Evolutionary conservation across 441 rosid species (phyloP), one percentile per base, ranked within the genome.

Genomic region (Arabidopsis lyrata): DNA sequence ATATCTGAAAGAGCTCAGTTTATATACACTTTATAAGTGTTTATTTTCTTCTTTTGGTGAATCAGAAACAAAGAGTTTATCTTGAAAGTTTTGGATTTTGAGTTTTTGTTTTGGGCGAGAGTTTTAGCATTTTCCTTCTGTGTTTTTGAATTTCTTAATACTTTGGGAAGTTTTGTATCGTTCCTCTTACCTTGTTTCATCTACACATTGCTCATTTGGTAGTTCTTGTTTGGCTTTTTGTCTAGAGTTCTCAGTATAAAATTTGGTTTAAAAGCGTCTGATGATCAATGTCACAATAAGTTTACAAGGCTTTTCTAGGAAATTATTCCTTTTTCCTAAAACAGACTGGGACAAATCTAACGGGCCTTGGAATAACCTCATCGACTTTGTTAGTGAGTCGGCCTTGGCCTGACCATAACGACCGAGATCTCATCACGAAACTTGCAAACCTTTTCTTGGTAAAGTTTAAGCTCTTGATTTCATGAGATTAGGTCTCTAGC

Each of bases 41-140:
- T 60, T 68, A 52, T 68, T 45, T 48, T 66, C n/a, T 12, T 12
- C 42, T 67, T 36, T n/a, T 39, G 54, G 47, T 31, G 63, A 35
- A 20, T 56, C 55, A 29, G 70, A 57, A 63, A 69, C 79, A 76
- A 44, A 69, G 72, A 63, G 70, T 62, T 45, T 57, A 55, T 68
- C 35, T 58, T 67, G 73, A 59, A 67, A 68, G 74, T 76, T 59
- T 36, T 75, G 74, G 70, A 75, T 66, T 75, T 75, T 36, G 24
- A 73, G 57, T n/a, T n/a, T n/a, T n/a, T n/a, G n/a, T n/a, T n/a
- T n/a, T n/a, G n/a, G n/a, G n/a, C n/a, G n/a, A n/a, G n/a, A n/a
- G n/a, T 9, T 49, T 63, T 53, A 20, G 16, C 55, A 63, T 31
- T 63, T 41, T 44, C 36, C 63, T 63, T 53, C 2, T 42, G 49